These are phyloP conservation scores for Tricladium varicosporioides DNA, from an alignment of 2,329 filamentous ascomycete genomes.

Conservation along the genomic window DNA sequence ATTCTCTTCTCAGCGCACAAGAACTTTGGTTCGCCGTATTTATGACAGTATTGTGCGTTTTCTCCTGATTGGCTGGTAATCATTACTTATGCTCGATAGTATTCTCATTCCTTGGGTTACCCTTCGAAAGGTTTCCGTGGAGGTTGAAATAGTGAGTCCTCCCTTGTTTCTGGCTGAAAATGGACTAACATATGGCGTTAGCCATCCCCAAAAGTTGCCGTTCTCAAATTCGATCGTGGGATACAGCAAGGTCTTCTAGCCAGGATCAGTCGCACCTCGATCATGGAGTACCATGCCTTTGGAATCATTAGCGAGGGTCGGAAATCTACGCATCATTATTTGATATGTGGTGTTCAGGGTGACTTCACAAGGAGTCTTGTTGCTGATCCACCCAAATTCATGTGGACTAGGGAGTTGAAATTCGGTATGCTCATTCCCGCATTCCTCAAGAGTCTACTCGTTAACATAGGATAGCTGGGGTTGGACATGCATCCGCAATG, in stretches of 20 bases:
- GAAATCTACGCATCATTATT: constrained; percentile 38
- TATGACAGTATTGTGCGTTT: constrained; percentile 40
- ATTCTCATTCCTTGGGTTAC: constrained; percentile 41
- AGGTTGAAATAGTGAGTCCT: constrained; percentile 39
- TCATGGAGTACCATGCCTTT: constrained; percentile 45
- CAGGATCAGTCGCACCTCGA: constrained; percentile 40
- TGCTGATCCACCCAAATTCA: constrained; percentile 38
- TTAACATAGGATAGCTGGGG: constrained; percentile 36
- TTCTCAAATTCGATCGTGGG: constrained; percentile 40
- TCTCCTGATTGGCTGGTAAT: neutral
- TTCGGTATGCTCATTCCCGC: constrained; percentile 34
- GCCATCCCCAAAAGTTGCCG: constrained; percentile 42
- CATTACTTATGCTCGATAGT: constrained; percentile 29
- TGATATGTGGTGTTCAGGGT: constrained; percentile 43
- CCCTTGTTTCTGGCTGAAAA: neutral
- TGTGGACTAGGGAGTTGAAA: constrained; percentile 42
- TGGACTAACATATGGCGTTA: constrained; percentile 25
- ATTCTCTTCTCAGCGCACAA: constrained; percentile 37
- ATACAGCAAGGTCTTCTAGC: constrained; percentile 43
- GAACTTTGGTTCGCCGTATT: constrained; percentile 43
- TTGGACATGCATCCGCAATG: constrained; percentile 43
- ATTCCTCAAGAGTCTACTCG: neutral
- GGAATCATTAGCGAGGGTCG: constrained; percentile 42
- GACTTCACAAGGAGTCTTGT: constrained; percentile 42
- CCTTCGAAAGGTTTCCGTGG: constrained; percentile 39